Conservation (phyloP, 805 yeast genomes). For the Myxozyma lipomycoides region DNA sequence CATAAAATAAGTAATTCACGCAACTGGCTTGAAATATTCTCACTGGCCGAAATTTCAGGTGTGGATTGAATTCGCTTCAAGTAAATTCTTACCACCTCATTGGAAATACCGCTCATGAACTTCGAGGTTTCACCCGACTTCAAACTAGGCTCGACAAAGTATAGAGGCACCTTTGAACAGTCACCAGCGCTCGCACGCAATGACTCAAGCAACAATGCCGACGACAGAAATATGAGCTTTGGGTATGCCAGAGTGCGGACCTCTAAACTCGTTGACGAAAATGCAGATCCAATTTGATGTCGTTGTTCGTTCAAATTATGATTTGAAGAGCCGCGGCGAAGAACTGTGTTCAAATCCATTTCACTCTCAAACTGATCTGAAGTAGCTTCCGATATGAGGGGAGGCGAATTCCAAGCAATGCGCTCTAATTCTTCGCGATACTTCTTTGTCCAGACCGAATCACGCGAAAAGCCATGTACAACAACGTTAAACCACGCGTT, state of each 20-base stretch:
- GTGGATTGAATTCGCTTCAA: constrained; percentile 43
- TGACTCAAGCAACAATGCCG: constrained; percentile 73
- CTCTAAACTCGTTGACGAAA: constrained; percentile 47
- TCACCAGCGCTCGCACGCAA: constrained; percentile 76
- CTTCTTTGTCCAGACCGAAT: constrained; percentile 51
- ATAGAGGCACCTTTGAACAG: constrained; percentile 69
- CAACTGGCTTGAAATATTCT: constrained; percentile 61
- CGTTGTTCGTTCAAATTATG: constrained; percentile 73
- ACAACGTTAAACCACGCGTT: constrained; percentile 93
- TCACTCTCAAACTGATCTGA: constrained; percentile 87
- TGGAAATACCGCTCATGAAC: constrained; percentile 62
- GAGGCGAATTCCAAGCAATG: constrained; percentile 84
- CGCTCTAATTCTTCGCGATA: constrained; percentile 50
- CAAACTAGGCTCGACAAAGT: constrained; percentile 83
- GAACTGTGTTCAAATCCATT: constrained; percentile 82
- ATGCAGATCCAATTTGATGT: constrained; percentile 45
- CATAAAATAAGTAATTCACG: constrained; percentile 63
- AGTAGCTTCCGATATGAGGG: constrained; percentile 75
- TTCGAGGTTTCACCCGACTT: constrained; percentile 64
- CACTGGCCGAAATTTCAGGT: constrained; percentile 52
- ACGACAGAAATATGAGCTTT: constrained; percentile 80
- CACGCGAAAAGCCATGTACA: constrained; percentile 77
- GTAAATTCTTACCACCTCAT: constrained; percentile 43
- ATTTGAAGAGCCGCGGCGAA: constrained; percentile 84
- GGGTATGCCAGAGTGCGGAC: constrained; percentile 59